Conservation (phyloP, 2,329 filamentous ascomycete genomes). For the Colletotrichum camelliae region DNA sequence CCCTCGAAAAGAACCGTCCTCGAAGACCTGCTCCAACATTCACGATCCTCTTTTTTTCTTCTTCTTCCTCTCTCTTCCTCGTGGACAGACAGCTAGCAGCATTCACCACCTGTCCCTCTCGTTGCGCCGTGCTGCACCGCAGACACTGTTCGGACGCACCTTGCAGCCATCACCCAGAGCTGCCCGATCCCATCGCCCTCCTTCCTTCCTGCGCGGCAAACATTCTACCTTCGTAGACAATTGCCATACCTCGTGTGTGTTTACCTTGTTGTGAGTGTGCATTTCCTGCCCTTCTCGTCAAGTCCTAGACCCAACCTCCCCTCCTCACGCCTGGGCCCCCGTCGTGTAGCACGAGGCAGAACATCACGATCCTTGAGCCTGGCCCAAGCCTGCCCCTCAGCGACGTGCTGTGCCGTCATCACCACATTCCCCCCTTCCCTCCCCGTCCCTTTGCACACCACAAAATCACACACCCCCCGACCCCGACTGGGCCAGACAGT, state of each 20-base stretch:
- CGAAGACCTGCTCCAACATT: neutral
- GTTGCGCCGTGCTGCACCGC: neutral
- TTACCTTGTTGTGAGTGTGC: neutral
- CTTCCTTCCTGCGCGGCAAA: neutral
- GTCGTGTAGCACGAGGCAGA: slow-evolving; percentile 6
- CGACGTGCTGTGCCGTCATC: slow-evolving; percentile 23
- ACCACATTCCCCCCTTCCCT: slow-evolving; percentile 17
- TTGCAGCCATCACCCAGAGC: neutral
- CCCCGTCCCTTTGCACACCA: neutral
- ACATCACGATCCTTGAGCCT: slow-evolving; percentile 17
- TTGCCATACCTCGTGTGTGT: neutral
- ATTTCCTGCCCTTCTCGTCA: neutral
- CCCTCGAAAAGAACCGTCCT: neutral
- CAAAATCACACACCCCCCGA: neutral
- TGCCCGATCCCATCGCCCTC: neutral
- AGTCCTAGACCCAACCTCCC: neutral
- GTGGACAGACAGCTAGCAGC: neutral
- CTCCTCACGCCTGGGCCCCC: neutral
- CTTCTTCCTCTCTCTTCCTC: neutral
- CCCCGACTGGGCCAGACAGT: neutral
- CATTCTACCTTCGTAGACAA: slow-evolving; percentile 5
- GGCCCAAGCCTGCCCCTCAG: slow-evolving; percentile 19
- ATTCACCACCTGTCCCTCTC: neutral
- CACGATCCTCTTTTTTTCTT: neutral
- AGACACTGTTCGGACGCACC: neutral